Base-by-base conservation (phyloP, 805 yeast genomes). In the Saturnispora besseyi region DNA sequence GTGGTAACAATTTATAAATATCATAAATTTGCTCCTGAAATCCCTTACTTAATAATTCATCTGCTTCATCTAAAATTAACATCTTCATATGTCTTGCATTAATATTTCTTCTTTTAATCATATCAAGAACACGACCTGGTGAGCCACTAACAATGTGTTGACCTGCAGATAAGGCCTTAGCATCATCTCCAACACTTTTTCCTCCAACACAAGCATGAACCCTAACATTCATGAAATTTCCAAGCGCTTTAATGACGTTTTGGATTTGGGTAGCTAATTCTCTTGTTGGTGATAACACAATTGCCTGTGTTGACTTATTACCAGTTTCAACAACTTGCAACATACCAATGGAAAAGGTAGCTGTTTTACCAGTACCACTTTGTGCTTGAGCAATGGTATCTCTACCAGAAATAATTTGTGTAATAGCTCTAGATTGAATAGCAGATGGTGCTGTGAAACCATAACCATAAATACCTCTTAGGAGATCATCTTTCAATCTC, bases 321-420 rank as follows among this genome's bases (percentile, higher is more conserved):
- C 75, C 78, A 51, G 82, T 73, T 59, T 91, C 96, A 49, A 93
- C 78, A 55, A 79, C 86, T 70, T 93, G 95, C 57, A 93, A 73
- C 76, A 89, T 86, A 26, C 96, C 91, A 58, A 93, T 91, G 56
- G 97, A 78, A 76, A 93, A 93, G 44, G 99, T 93, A 57, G 98
- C 99, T 29, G 99, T 93, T 74, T 93, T 93, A 72, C 99, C 99
- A 45, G 99, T 93, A 71, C 99, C 99, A 34, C 96, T 88, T 73
- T 93, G 99, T 52, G 99, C 98, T 74, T 93, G 99, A 53, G 99
- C 99, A 56, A 93, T 81, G 49, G 90, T 95, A 70, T 93, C 99
- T 69, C 89, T 82, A 51, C 96, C 96, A 64, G 82, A 83, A 61
- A 89, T 84, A 69, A 93, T 90, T 68, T 95, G 99, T 71, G 85